Base-by-base conservation (phyloP, 176 grass and related monocot species). In the Oryza officinalis region DNA sequence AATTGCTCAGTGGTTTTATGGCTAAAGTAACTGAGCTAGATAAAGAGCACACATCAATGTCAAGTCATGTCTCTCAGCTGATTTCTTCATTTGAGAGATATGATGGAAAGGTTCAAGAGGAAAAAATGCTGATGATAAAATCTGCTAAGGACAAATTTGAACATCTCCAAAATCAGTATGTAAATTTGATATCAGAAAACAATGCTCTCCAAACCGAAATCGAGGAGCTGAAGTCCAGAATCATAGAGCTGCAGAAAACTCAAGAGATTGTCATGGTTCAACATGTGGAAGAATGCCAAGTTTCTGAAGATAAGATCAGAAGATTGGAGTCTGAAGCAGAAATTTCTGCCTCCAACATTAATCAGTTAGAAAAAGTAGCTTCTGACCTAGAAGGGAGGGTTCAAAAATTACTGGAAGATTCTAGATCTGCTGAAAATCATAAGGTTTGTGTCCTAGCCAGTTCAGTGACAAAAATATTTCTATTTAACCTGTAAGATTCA, bases 201-300 rank as follows among this genome's bases (percentile, higher is more conserved):
- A 81, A 79, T 77, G 74, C 43, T 65, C 69, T 97, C 69, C 92
- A 89, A 27, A 70, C 28, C 76, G 81, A 97, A 91, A 94, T 89
- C 63, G 78, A 92, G 75, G 14, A 50, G 52, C 52, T 22, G 52
- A 57, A 22, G 6, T 57, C 52, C 20, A 57, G 52, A 57, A 57
- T 57, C 84, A 69, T 69, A 68, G 95, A 97, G 60, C 73, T 97
- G 77, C 90, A 93, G 81, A 97, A 92, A 89, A 86, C 84, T 76
- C 20, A 57, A 57, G 52, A 57, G 52, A 57, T 57, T 57, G 52
- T 57, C 52, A 57, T 57, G 52, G 52, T 76, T 71, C 90, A 97
- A 81, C 90, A 93, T 92, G 95, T 86, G 79, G 92, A 98, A 81
- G 92, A 95, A 87, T 95, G 95, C 38, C 92, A 80, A 50, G 50